Percentiles rank a stretch among this genome's conserved stretches.
Conservation (phyloP, 345 rosid genomes). For the Eucalyptus viminalis region DNA sequence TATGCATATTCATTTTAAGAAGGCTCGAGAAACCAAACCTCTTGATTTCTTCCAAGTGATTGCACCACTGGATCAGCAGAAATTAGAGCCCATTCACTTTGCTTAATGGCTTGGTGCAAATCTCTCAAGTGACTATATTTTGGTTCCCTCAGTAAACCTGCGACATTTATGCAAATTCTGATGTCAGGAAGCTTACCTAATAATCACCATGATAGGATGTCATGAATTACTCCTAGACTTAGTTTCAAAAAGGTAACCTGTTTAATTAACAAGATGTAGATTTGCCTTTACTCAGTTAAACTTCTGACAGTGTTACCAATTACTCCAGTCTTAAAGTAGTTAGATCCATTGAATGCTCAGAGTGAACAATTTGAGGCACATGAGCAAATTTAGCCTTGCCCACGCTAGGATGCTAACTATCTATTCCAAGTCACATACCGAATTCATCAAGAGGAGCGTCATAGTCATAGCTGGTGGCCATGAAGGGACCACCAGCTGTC, state of each 20-base stretch:
- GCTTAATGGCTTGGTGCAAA: conserved; percentile 33
- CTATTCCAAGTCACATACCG: conserved; percentile 3
- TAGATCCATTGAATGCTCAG: background rate
- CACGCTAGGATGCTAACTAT: background rate
- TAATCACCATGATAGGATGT: background rate
- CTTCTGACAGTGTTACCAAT: background rate
- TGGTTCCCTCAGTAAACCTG: conserved; percentile 28
- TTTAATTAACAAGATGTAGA: background rate
- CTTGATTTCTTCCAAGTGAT: conserved; percentile 14
- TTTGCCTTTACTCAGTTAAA: background rate
- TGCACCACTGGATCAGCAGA: conserved; percentile 25
- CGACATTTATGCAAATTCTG: background rate
- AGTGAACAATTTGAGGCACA: background rate
- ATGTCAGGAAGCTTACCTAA: background rate
- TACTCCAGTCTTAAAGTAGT: background rate
- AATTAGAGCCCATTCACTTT: conserved; percentile 24
- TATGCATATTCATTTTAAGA: background rate
- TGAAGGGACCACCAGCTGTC: conserved; percentile 33
- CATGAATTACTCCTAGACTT: background rate
- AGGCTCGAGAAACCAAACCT: conserved; percentile 4
- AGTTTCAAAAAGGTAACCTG: background rate
- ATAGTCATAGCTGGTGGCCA: conserved; percentile 40
- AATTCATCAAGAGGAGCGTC: conserved; percentile 43
- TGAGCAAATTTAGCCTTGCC: background rate
- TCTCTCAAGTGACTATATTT: conserved; percentile 36